phyloP scores from a whole-genome alignment of 257 asterid genomes.

The Mitragyna speciosa region DNA sequence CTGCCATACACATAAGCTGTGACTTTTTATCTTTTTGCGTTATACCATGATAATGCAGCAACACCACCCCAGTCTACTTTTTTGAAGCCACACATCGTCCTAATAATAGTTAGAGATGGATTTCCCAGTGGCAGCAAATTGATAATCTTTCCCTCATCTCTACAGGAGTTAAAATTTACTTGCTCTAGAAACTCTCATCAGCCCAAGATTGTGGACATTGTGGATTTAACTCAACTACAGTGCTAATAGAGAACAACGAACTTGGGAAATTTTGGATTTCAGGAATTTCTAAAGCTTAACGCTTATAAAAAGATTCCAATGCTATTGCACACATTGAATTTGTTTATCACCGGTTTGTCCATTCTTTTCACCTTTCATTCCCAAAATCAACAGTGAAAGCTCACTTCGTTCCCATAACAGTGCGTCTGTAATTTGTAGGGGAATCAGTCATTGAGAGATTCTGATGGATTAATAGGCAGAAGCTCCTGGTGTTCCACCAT shows the following conservation, averaged over 20 bases:
- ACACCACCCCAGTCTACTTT: not conserved
- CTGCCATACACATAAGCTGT: not conserved
- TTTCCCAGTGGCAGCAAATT: not conserved
- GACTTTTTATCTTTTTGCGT: not conserved
- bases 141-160: not conserved
- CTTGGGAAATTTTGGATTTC: not conserved
- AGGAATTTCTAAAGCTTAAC: not conserved
- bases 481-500: not conserved
- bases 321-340: too few relatives aligned
- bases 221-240: not conserved
- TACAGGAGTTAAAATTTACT: too few relatives aligned
- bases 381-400: not conserved
- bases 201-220: not conserved
- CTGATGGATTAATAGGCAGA: not conserved
- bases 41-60: not conserved
- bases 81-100: not conserved
- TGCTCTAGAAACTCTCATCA: too few relatives aligned
- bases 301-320: too few relatives aligned
- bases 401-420: not conserved
- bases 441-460: not conserved
- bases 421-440: not conserved
- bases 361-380: not conserved
- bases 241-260: not conserved
- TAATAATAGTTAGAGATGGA: not conserved
- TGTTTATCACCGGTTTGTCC: not conserved